phyloP scores from a whole-genome alignment of 169 alveolate species.

The Haemoproteus tartakovskyi region DNA sequence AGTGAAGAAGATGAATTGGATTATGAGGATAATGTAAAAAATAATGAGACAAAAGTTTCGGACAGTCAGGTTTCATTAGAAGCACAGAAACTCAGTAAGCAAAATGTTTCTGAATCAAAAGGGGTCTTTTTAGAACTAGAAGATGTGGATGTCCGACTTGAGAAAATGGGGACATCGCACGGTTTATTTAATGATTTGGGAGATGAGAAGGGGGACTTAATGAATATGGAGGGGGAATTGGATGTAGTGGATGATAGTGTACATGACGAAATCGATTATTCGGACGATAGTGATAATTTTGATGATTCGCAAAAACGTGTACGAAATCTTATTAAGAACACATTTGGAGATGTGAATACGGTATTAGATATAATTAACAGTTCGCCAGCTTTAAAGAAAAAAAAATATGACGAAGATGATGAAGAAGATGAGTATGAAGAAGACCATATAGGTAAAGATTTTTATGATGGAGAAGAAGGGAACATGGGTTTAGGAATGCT shows the following conservation, averaged over 20 bases:
- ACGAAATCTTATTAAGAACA: slow-evolving; percentile 39
- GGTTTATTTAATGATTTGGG: no score
- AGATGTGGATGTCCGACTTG: no score
- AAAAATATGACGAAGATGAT: slow-evolving; percentile 63
- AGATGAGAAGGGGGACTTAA: no score
- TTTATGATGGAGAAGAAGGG: background rate
- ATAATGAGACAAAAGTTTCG: no score
- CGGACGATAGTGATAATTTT: slow-evolving; percentile 6
- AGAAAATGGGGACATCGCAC: no score
- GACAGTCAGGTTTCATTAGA: slow-evolving; percentile 53
- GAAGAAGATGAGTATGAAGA: slow-evolving; percentile 32
- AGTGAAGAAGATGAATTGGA: slow-evolving; percentile 63
- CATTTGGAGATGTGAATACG: slow-evolving; percentile 57
- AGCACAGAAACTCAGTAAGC: slow-evolving; percentile 56
- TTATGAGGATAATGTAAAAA: slow-evolving; percentile 57
- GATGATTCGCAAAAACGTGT: slow-evolving; percentile 28
- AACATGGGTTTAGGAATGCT: background rate
- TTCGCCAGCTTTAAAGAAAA: slow-evolving; percentile 38
- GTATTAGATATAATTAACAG: slow-evolving; percentile 49
- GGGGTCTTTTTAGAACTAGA: no score
- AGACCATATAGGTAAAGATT: background rate
- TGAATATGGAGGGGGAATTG: no score
- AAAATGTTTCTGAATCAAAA: no score
- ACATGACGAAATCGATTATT: slow-evolving; percentile 20
- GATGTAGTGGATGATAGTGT: slow-evolving; percentile 11